A percentile compares a stretch with the other conserved stretches of the same genome.
phyloP scores from a whole-genome alignment of 345 rosid genomes.

The Pugionium cornutum region DNA sequence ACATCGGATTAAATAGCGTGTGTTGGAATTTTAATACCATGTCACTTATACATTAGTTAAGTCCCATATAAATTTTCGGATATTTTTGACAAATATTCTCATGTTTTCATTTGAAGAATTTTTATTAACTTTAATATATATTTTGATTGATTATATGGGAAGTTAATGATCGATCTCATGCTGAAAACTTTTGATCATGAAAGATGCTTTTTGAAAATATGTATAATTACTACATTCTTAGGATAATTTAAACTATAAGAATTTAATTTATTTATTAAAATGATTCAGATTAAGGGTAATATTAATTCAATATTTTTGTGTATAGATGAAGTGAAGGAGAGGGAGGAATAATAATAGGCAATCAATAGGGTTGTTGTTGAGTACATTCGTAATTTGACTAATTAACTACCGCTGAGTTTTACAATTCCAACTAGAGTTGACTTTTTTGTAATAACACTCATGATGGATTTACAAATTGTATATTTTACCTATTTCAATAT shows the following conservation, averaged over 20 bases:
- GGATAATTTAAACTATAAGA: constrained; percentile 14
- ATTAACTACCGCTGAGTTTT: constrained; percentile 31
- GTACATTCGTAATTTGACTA: constrained; percentile 34
- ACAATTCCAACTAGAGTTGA: constrained; percentile 31
- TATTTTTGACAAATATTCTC: no score
- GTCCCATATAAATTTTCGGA: no score
- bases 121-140: background rate
- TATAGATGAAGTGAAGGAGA: constrained; percentile 25
- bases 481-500: background rate
- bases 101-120: background rate
- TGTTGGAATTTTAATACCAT: no score
- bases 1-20: no score
- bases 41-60: no score
- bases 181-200: constrained; percentile 32
- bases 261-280: background rate
- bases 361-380: constrained; percentile 37
- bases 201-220: constrained; percentile 34
- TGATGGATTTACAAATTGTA: constrained; percentile 19
- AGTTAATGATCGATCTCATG: constrained; percentile 27
- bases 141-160: constrained; percentile 19
- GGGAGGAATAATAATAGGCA: constrained; percentile 28
- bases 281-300: constrained; percentile 2
- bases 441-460: constrained; percentile 27
- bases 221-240: constrained; percentile 34
- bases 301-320: constrained; percentile 17